Base-by-base conservation (phyloP, 2,329 filamentous ascomycete genomes). In the Fusarium setosum region DNA sequence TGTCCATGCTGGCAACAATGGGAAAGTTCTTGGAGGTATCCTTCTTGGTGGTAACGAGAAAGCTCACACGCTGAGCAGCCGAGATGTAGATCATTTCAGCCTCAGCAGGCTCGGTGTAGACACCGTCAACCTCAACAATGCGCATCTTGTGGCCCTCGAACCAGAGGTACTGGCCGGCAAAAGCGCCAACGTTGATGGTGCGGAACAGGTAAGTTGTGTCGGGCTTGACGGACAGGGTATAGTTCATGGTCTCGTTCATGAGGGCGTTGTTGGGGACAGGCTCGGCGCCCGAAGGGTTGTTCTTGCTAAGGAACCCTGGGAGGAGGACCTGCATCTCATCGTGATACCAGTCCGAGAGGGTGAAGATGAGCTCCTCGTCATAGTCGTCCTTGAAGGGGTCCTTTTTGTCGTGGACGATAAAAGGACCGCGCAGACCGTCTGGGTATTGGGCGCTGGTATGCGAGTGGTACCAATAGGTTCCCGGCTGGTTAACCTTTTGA, bases 381-480 rank as follows among this genome's bases (percentile, higher is more conserved):
- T 86, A 89, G 18, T 84, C 73, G 38, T 79, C 80, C 24, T 78
- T 76, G 74, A 87, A 90, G 0, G 88, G 89, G n/a, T 81, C 80
- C 0, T 85, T 73, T 2, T 83, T 84, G 70, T 92, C 90, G 48
- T 91, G 86, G 18, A 92, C 80, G 53, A 92, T 84, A 29, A 92
- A 76, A 1, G 89, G 83, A 0, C 84, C 89, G 20, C 90, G 83
- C 6, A 92, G 80, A 11, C 90, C 90, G 73, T 93, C 90, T 2
- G 90, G 89, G 63, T 92, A 92, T 73, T 92, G 90, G 21, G 84
- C 88, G 62, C 83, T 82, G 20, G 84, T 83, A 72, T 93, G 90
- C 5, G 88, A 90, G 74, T 93, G 90, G 68, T 94, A 94, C 92
- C 91, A 94, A 76, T 92, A 94, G 1, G 90, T 92, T 24, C 91